Evolutionary conservation across 1,284 basidiomycete species (phyloP), one percentile per base, ranked within the genome.

Genomic region (Polyporus tsugae): DNA sequence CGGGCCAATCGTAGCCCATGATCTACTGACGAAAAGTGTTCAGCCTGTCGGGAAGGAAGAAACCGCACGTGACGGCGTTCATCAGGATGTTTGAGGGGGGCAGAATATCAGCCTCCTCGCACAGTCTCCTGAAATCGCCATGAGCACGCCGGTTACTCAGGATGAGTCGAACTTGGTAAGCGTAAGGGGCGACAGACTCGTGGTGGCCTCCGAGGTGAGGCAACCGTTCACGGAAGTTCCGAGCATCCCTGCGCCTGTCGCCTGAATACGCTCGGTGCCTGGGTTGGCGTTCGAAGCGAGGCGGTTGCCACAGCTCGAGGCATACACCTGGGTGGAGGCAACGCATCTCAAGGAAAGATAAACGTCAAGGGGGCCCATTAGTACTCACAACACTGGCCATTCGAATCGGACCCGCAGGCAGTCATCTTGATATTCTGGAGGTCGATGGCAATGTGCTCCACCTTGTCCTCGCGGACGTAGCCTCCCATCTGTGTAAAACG

Each of bases 91-190:
- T 72, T 6, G 79, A 69, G 1, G 85, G 81, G 3, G 77, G 76
- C 35, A 67, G 75, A 6, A 92, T 76, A 35, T 82, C 85, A 7
- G 88, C 88, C 55, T 79, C 82, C 36, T 77, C 72, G 76, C 89
- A 91, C 74, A 90, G 83, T 3, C 76, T 29, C 13, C 78, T 75
- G 72, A 92, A 90, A 52, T 80, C 80, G 9, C 77, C 68, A 5
- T 87, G 74, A 46, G 84, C 79, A 41, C 84, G 81, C 19, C 75
- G 72, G 17, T 79, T 77, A 49, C 80, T 79, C 1, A 92, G 81
- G 10, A 87, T 74, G 49, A 92, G 73, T 19, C 91, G 87, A n/a
- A 92, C 74, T 57, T 92, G 89, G 64, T 86, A 85, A 2, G 89
- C 89, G 73, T 89, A 93, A 5, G 88, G 86, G 0, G 89, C 85